Evolutionary conservation across 139 green algal species (phyloP).

Genomic region (Picochlorum sp.): DNA sequence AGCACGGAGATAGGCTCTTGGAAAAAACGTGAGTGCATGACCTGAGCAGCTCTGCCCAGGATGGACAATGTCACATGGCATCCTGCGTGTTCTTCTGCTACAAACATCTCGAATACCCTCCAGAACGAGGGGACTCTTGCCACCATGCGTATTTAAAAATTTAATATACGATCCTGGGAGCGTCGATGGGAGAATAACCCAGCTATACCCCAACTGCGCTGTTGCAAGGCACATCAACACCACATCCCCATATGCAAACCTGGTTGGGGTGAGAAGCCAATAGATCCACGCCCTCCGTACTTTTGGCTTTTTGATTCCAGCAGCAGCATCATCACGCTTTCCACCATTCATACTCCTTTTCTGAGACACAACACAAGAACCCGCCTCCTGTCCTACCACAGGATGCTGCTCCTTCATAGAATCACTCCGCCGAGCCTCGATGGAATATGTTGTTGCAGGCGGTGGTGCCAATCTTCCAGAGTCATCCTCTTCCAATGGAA

Average conservation of each 20-base stretch:
- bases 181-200: conserved; percentile 67
- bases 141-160: conserved; percentile 81
- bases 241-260: conserved; percentile 71
- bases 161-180: conserved; percentile 61
- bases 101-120: conserved; percentile 21
- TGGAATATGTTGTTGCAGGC: not conserved
- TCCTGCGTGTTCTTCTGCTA: not conserved
- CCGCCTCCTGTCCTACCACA: not conserved
- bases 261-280: conserved; percentile 24
- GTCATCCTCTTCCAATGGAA: conserved; percentile 21
- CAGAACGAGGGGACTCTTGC: conserved; percentile 25
- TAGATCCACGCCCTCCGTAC: conserved; percentile 1
- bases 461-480: conserved; percentile 2
- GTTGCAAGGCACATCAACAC: conserved; percentile 58
- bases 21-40: conserved; percentile 46
- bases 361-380: not conserved
- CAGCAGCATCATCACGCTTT: not conserved
- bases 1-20: conserved; percentile 48
- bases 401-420: not conserved
- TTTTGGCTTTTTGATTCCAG: conserved; percentile 10
- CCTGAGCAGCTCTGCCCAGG: conserved; percentile 47
- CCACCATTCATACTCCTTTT: too few species aligned
- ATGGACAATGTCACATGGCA: conserved; percentile 56
- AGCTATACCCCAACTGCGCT: conserved; percentile 60
- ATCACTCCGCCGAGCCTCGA: not conserved